A percentile compares a stretch with the other conserved stretches of the same genome.
phyloP scores from a whole-genome alignment of 306 rosid species.

The Pyrus bretschneideri region DNA sequence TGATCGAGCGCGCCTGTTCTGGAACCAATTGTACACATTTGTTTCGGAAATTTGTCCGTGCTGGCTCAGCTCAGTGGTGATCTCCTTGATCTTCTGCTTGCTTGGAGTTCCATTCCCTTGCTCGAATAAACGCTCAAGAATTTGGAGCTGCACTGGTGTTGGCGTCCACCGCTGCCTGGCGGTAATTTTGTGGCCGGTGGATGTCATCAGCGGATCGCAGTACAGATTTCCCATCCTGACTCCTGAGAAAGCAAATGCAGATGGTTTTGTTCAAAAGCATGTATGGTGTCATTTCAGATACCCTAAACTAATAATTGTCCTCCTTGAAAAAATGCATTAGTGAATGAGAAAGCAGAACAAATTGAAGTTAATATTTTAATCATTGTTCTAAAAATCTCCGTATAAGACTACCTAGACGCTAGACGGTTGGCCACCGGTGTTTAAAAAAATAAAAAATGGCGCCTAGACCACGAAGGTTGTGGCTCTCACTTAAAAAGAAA shows the following conservation, averaged over 20 bases:
- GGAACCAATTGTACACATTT: constrained; percentile 96
- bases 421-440: too few relatives aligned
- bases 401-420: too few relatives aligned
- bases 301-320: neutral
- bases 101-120: constrained; percentile 91
- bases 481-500: too few relatives aligned
- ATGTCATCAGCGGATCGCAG: constrained; percentile 73
- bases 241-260: constrained; percentile 36
- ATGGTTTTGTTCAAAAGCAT: neutral
- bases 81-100: constrained; percentile 92
- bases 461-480: fast-evolving
- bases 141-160: constrained; percentile 77
- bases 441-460: too few relatives aligned
- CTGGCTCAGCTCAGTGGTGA: constrained; percentile 75
- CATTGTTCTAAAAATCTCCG: neutral
- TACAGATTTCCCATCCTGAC: constrained; percentile 73
- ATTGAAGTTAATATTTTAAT: neutral
- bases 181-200: constrained; percentile 77
- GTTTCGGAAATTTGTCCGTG: constrained; percentile 94
- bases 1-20: constrained; percentile 91
- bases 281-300: neutral
- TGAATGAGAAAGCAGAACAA: neutral
- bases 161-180: constrained; percentile 99
- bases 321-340: neutral
- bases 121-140: constrained; percentile 81